Base-by-base conservation (phyloP, 164 flowering plant genomes). In the Magnolia officinalis region DNA sequence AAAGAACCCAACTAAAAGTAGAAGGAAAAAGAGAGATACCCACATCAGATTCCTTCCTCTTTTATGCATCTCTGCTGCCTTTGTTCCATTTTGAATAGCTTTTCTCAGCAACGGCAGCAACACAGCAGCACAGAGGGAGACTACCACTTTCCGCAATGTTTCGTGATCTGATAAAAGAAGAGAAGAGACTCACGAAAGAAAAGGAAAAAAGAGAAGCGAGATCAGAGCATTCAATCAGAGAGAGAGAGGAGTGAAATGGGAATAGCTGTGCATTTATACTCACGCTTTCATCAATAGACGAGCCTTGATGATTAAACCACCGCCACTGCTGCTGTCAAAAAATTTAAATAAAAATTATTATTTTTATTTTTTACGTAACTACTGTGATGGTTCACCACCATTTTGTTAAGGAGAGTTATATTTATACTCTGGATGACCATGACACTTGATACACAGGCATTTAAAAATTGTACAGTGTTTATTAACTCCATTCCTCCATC, bases 251-350 rank as follows among this genome's bases (percentile, higher is more conserved):
- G 55, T 80, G 64, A 45, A 80, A 76, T 67, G 74, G 85, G 81
- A 86, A 90, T 85, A 87, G 81, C 67, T 80, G 84, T 87, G 87
- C 88, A 88, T 91, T 87, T 91, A 89, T 89, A 89, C 87, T 86
- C 95, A 91, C 94, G 97, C 96, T 83, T 90, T 88, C 91, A 88
- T 94, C 50, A 86, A 89, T 85, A 90, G 87, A 69, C 80, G 98
- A 85, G 93, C 95, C 83, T 91, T 90, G 92, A 91, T 78, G 90
- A 88, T 86, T 90, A 90, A 90, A 89, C 97, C 93, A 91, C 93
- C 93, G 92, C 84, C 91, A 88, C 88, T 89, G 86, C 90, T 79
- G 82, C 86, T 80, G 84, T 80, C 26, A 51, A 59, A 58, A 67
- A 67, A 50, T 37, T 37, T 37, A 37, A 61, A 16, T 7, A n/a